phyloP scores from a whole-genome alignment of 139 green algal species.

The Asterochloris erici region DNA sequence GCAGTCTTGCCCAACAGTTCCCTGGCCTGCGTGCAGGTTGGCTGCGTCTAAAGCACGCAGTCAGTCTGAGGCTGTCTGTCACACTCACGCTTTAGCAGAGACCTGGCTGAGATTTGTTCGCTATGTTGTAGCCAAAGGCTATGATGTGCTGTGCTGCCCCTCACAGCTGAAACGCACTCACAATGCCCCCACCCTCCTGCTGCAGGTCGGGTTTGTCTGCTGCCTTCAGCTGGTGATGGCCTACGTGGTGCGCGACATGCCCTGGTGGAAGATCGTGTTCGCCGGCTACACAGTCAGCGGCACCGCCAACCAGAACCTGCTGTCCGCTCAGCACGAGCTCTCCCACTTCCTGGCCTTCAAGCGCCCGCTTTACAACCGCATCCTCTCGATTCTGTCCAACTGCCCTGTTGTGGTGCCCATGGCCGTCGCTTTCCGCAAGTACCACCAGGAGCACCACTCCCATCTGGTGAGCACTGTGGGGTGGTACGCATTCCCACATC shows the following conservation, averaged over 20 bases:
- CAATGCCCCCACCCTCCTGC: not conserved
- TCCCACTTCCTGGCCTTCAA: slow-evolving; percentile 62
- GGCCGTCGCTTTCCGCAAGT: slow-evolving; percentile 62
- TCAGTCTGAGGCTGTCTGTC: too few relatives aligned
- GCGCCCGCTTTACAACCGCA: slow-evolving; percentile 46
- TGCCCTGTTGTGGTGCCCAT: slow-evolving; percentile 57
- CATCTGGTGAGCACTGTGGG: slow-evolving; percentile 33
- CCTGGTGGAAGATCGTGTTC: slow-evolving; percentile 41
- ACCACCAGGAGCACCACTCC: slow-evolving; percentile 75
- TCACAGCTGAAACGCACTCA: too few relatives aligned
- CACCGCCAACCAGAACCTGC: slow-evolving; percentile 65
- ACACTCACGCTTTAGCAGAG: too few relatives aligned
- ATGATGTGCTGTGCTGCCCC: too few relatives aligned
- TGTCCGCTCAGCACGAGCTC: slow-evolving; percentile 70
- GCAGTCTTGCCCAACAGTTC: too few relatives aligned
- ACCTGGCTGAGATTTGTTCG: too few relatives aligned
- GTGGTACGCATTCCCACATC: not conserved
- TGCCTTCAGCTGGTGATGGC: slow-evolving; percentile 48
- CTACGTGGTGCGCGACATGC: slow-evolving; percentile 34
- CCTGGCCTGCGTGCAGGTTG: too few relatives aligned
- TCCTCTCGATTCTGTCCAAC: slow-evolving; percentile 59
- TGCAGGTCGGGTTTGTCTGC: slow-evolving; percentile 51
- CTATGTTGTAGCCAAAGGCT: too few relatives aligned
- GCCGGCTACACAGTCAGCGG: slow-evolving; percentile 47
- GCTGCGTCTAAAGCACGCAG: too few relatives aligned